phyloP scores from a whole-genome alignment of 495 filamentous ascomycete species.

The Penicillium nucicola region DNA sequence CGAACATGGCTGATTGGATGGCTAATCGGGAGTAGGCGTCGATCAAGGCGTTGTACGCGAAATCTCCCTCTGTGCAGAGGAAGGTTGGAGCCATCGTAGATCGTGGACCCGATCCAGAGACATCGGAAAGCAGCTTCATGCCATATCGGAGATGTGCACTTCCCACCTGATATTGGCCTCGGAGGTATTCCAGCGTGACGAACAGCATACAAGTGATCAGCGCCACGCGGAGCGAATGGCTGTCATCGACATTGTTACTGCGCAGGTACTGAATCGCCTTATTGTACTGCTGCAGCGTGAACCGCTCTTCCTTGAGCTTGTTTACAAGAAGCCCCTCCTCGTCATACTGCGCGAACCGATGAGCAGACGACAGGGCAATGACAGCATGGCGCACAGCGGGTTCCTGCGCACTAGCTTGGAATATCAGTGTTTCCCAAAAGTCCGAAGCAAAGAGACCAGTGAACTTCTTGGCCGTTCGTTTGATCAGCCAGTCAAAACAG shows the following conservation, averaged over 20 bases:
- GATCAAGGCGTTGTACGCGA: conserved; percentile 18
- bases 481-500: conserved; percentile 59
- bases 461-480: conserved; percentile 54
- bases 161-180: conserved; percentile 40
- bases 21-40: conserved; percentile 15
- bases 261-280: conserved; percentile 18
- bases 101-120: neutral
- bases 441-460: conserved; percentile 61
- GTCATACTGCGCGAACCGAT: conserved; percentile 35
- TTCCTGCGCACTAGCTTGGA: conserved; percentile 60
- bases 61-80: conserved; percentile 14
- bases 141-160: conserved; percentile 47
- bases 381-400: conserved; percentile 63
- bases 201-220: conserved; percentile 53
- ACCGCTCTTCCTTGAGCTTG: conserved; percentile 8
- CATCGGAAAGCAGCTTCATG: conserved; percentile 16
- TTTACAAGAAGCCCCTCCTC: conserved; percentile 4
- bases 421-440: conserved; percentile 55
- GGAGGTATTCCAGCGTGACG: conserved; percentile 48
- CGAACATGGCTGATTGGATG: conserved; percentile 19
- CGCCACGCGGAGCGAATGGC: conserved; percentile 27
- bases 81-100: conserved; percentile 8
- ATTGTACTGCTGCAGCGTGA: conserved; percentile 22
- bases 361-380: conserved; percentile 60
- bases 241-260: neutral